Conservation (phyloP, 2,329 filamentous ascomycete genomes). For the Penicillium glabrum region DNA sequence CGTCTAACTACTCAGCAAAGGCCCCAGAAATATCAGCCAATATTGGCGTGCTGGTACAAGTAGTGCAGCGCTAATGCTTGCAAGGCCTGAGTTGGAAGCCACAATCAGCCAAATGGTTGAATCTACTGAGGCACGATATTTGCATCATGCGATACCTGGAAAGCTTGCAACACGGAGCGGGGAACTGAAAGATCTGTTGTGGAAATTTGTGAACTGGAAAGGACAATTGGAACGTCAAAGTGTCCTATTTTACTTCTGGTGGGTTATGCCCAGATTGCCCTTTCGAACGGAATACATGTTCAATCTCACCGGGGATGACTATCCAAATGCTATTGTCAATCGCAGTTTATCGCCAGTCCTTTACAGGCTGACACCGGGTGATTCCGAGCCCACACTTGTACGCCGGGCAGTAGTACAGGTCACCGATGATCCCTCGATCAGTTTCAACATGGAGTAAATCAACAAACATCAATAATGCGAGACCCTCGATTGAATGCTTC, state of each 20-base stretch:
- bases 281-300: conserved; percentile 9
- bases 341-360: conserved; percentile 15
- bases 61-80: conserved; percentile 2
- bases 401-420: conserved; percentile 11
- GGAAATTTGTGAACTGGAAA: conserved; percentile 19
- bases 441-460: not conserved
- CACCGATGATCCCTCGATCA: not conserved
- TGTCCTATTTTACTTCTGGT: conserved; percentile 13
- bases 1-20: conserved; percentile 2
- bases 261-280: not conserved
- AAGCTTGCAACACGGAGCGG: not conserved
- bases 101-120: not conserved
- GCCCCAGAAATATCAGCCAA: conserved; percentile 4
- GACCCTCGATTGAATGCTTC: not conserved
- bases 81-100: not conserved
- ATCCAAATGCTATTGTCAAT: not conserved
- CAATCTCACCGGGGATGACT: not conserved
- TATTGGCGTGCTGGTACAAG: conserved; percentile 25
- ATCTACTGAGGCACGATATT: not conserved
- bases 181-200: conserved; percentile 7
- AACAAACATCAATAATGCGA: not conserved
- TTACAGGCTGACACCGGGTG: not conserved
- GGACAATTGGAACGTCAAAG: conserved; percentile 19
- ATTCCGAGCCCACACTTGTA: conserved; percentile 1
- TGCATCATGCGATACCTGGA: not conserved